Evolutionary conservation across 1,284 basidiomycete species (phyloP).

Genomic region (Cutaneotrichosporon arboriforme): DNA sequence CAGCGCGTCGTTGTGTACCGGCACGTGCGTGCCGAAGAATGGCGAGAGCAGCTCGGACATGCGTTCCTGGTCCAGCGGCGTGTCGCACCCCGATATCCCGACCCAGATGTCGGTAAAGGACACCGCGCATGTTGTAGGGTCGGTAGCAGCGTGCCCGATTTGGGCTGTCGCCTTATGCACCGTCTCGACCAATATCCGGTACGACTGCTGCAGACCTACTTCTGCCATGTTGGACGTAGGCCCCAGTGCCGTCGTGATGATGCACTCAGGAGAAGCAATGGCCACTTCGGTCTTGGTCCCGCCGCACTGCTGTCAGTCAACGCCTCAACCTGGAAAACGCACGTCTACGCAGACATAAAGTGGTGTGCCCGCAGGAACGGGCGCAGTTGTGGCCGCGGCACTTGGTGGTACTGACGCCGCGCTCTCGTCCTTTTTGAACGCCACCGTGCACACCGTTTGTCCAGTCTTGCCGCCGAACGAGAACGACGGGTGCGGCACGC

Average conservation of each 20-base stretch:
- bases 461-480: constrained; percentile 46
- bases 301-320: constrained; percentile 21
- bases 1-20: constrained; percentile 34
- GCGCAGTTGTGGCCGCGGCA: background rate
- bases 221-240: constrained; percentile 37
- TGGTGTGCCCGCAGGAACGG: background rate
- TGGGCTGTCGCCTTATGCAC: constrained; percentile 16
- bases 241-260: constrained; percentile 22
- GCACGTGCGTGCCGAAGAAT: constrained; percentile 23
- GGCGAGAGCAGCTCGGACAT: constrained; percentile 24
- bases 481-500: constrained; percentile 44
- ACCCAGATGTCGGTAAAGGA: constrained; percentile 27
- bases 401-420: too few species aligned
- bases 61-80: constrained; percentile 24
- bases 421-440: constrained; percentile 34
- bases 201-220: constrained; percentile 23
- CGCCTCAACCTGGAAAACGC: constrained; percentile 4
- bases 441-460: constrained; percentile 45
- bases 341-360: constrained; percentile 33
- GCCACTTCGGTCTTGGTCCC: constrained; percentile 36
- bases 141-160: background rate
- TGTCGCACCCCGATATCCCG: constrained; percentile 38
- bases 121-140: constrained; percentile 13
- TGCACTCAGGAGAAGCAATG: constrained; percentile 16
- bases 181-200: constrained; percentile 24